Evolutionary conservation across 2,329 filamentous ascomycete genomes (phyloP).

Genomic region (Thielaviopsis musarum): DNA sequence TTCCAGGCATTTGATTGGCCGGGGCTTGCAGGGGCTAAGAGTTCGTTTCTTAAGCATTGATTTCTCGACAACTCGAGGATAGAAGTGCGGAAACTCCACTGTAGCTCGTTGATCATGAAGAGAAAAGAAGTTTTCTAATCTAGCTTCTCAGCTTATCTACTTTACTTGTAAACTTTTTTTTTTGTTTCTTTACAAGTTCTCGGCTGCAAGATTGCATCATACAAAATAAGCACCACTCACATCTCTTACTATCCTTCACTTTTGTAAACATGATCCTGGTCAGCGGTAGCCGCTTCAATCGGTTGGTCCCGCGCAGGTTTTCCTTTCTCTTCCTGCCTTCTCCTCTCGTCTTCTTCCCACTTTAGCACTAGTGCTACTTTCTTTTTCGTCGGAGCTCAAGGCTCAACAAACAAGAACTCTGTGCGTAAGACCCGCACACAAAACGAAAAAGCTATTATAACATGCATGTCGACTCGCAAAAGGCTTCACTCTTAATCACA

Average conservation of each 20-base stretch:
- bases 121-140: no score
- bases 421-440: no score
- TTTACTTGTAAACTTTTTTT: no score
- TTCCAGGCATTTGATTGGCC: neutral
- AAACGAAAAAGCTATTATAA: neutral
- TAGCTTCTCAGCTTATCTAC: no score
- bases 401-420: neutral
- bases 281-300: neutral
- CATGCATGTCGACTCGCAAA: neutral
- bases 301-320: neutral
- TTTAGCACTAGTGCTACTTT: neutral
- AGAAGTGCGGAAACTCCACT: no score
- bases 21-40: neutral
- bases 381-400: neutral
- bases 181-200: no score
- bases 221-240: neutral
- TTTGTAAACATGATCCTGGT: neutral
- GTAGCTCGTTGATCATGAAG: no score
- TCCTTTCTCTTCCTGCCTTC: neutral
- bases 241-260: neutral
- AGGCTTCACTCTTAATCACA: neutral
- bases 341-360: neutral
- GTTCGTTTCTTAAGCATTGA: neutral
- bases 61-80: no score
- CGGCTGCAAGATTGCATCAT: neutral